Percentiles rank a stretch among this genome's conserved stretches.
Evolutionary conservation across 768 basidiomycete genomes (phyloP).

Genomic region (Boletus patriciae): DNA sequence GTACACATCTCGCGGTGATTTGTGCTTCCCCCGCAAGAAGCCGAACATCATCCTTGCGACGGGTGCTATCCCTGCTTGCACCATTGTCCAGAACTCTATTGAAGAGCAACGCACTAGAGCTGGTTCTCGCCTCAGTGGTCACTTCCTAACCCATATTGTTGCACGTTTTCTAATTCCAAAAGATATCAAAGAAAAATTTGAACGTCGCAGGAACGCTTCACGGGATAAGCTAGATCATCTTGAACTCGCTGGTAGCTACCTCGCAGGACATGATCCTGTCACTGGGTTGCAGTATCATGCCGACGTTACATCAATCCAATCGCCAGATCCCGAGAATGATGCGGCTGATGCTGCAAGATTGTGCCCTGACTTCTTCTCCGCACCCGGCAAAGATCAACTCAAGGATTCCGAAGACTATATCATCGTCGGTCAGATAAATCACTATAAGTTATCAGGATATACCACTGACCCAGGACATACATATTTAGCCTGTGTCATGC

Average conservation of each 20-base stretch:
- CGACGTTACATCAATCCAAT: constrained; percentile 12
- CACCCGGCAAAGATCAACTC: constrained; percentile 12
- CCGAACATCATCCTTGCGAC: constrained; percentile 24
- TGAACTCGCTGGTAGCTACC: constrained; percentile 3
- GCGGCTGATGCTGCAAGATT: constrained; percentile 16
- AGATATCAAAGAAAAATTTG: no score
- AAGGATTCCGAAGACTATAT: constrained; percentile 5
- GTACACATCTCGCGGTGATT: constrained; percentile 16
- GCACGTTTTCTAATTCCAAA: constrained; percentile 5
- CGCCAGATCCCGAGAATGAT: constrained; percentile 10
- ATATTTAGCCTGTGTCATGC: constrained; percentile 5
- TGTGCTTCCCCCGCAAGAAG: constrained; percentile 11
- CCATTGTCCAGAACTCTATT: constrained; percentile 19
- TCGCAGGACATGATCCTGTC: constrained; percentile 5
- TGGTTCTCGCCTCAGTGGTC: constrained; percentile 15
- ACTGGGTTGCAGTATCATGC: constrained; percentile 7
- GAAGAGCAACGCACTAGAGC: constrained; percentile 11
- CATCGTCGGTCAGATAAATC: neutral
- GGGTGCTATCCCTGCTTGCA: constrained; percentile 20
- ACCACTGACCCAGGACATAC: neutral
- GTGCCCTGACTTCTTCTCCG: constrained; percentile 16
- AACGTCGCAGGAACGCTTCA: no score
- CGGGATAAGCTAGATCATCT: no score
- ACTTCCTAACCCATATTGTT: constrained; percentile 13
- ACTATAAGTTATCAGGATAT: neutral